Evolutionary conservation across 805 yeast genomes (phyloP), one percentile per base, ranked within the genome.

Genomic region (Hanseniaspora guilliermondii): DNA sequence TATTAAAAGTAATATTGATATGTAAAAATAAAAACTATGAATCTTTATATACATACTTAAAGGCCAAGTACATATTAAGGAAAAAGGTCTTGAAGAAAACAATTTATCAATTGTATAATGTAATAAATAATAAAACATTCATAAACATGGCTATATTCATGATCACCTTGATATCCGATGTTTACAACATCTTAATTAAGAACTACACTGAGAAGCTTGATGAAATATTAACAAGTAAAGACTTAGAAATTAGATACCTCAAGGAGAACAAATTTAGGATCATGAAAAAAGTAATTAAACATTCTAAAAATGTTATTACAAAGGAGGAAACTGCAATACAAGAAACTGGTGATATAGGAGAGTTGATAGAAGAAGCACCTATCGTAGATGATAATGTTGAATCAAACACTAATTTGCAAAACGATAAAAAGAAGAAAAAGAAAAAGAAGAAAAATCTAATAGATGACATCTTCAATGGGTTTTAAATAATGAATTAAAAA

Each of bases 1-100:
- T 61, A 21, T 47, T 56, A 2, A 59, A 58, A 8, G 58, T 62
- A 6, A 8, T 50, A n/a, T 6, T 17, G 16, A 24, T 22, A 5
- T 12, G 11, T 2, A n/a, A n/a, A 4, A 21, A 24, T 12, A 19
- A 35, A 5, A 44, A 25, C 2, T 17, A 30, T 9, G 24, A 40
- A 11, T 14, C 21, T 2, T 12, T 52, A 2, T 52, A 44, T 30
- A 21, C 14, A 9, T n/a, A 27, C 4, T 17, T 52, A 4, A 52
- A 37, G 24, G 33, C 24, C n/a, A 36, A 37, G 9, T n/a, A 19
- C 21, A 37, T 42, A 19, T 32, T 52, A 16, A 44, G 39, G 19
- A 52, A 52, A 14, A 36, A 27, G 4, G 36, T 25, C 4, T 25
- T 50, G 14, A 52, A 37, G 9, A 30, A 36, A 37, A 52, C 38